Base-by-base conservation (phyloP, 2,329 filamentous ascomycete species). In the Talaromyces sp. region DNA sequence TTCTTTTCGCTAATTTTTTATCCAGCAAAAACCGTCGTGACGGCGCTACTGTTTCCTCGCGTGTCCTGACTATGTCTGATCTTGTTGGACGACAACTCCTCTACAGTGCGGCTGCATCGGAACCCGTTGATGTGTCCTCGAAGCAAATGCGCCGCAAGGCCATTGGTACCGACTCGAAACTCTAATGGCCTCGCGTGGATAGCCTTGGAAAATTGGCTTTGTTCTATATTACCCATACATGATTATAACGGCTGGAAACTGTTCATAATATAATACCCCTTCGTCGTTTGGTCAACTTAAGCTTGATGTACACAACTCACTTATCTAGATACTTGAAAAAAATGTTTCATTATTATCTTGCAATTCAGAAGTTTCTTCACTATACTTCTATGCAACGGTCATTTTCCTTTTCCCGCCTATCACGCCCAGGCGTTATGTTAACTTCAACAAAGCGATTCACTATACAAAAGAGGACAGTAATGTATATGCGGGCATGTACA, bases 21-120 rank as follows among this genome's bases (percentile, higher is more conserved):
- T 30, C 14, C 47, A 77, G 74, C 8, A 99, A 97, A 83, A 97
- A 97, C 70, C 80, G 94, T 19, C 82, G 93, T n/a, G 94, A 99
- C 70, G 92, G 92, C 11, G 89, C 88, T 1, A 96, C 91, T 0
- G 92, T 97, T 3, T 89, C 87, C 62, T 89, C 83, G 11, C 82
- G 94, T 17, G 93, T 99, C 10, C 73, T 97, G 33, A 78, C 80
- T 6, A 79, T 97, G 61, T 87, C 89, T 8, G 91, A 96, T 66
- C 72, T 81, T 42, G 80, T 96, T 9, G 92, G 91, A 0, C 73
- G 77, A 47, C 80, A 81, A 54, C 70, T 97, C 17, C 97, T 90
- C 44, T 63, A 67, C 33, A 70, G 55, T 29, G 69, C 72, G 1
- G 61, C 68, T 8, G 61, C 61, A 32, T 54, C 65, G 16, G 57